phyloP scores from a whole-genome alignment of 2,329 filamentous ascomycete species.

The Neopestalotiopsis sp. region DNA sequence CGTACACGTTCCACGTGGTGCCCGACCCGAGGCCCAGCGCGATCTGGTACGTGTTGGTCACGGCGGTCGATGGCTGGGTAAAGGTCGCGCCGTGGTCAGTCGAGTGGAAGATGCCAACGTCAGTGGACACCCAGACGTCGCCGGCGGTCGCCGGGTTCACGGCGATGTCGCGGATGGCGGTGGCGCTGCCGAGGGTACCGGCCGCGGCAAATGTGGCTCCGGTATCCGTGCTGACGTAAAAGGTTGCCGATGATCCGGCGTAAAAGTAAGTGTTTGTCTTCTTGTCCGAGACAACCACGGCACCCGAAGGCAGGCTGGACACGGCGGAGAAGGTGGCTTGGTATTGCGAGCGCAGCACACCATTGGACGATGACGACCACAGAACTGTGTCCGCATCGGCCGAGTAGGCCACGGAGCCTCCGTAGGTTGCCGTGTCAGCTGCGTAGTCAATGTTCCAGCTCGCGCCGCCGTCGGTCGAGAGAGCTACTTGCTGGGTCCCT shows the following conservation, averaged over 20 bases:
- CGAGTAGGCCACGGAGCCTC: constrained; percentile 54
- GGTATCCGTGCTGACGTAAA: constrained; percentile 57
- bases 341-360: constrained; percentile 48
- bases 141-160: constrained; percentile 62
- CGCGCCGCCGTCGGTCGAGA: constrained; percentile 55
- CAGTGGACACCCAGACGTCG: constrained; percentile 63
- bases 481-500: constrained; percentile 49
- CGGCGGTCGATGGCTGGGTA: constrained; percentile 38
- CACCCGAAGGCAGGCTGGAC: constrained; percentile 46
- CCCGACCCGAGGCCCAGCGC: constrained; percentile 47
- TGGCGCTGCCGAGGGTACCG: constrained; percentile 43
- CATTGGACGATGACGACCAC: constrained; percentile 48
- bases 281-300: constrained; percentile 60
- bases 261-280: constrained; percentile 58
- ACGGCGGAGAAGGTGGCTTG: constrained; percentile 50
- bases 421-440: constrained; percentile 46
- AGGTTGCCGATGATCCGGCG: constrained; percentile 47
- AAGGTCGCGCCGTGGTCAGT: constrained; percentile 56
- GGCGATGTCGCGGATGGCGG: constrained; percentile 58
- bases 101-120: constrained; percentile 58
- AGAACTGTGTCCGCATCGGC: constrained; percentile 55
- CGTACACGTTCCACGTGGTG: constrained; percentile 51
- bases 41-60: constrained; percentile 47
- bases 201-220: constrained; percentile 50
- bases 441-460: constrained; percentile 54